Percentiles rank a stretch among this genome's conserved stretches.
Evolutionary conservation across 2,329 filamentous ascomycete species (phyloP).

Genomic region (Ophiostoma sp.): DNA sequence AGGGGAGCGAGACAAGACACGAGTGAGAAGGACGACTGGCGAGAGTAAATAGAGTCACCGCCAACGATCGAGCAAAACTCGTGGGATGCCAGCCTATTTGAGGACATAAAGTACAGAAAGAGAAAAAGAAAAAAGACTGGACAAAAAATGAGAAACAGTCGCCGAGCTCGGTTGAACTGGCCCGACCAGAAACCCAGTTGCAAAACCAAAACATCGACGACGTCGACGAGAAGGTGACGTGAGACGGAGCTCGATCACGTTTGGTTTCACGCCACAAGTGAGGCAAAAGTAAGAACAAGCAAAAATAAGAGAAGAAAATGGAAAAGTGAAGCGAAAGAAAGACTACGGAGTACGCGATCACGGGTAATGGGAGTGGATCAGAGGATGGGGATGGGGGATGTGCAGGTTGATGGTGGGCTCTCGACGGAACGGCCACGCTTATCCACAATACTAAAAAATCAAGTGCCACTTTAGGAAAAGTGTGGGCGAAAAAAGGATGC

Average conservation of each 20-base stretch:
- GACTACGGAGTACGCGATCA: background rate
- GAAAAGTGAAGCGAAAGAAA: background rate
- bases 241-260: background rate
- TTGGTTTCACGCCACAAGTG: background rate
- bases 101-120: background rate
- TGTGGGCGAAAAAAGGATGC: background rate
- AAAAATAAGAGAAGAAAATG: background rate
- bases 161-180: constrained; percentile 2
- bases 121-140: background rate
- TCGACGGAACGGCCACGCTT: background rate
- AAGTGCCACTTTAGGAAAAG: background rate
- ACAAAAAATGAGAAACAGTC: background rate
- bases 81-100: background rate
- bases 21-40: background rate
- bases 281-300: background rate
- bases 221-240: background rate
- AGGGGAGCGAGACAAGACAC: background rate
- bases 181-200: background rate
- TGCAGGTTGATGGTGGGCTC: no score
- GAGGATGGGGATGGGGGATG: background rate
- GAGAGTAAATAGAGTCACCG: background rate
- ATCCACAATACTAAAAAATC: background rate
- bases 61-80: background rate
- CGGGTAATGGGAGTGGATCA: background rate
- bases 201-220: background rate